Base-by-base conservation (phyloP, 805 yeast genomes). In the Pichia manshurica region DNA sequence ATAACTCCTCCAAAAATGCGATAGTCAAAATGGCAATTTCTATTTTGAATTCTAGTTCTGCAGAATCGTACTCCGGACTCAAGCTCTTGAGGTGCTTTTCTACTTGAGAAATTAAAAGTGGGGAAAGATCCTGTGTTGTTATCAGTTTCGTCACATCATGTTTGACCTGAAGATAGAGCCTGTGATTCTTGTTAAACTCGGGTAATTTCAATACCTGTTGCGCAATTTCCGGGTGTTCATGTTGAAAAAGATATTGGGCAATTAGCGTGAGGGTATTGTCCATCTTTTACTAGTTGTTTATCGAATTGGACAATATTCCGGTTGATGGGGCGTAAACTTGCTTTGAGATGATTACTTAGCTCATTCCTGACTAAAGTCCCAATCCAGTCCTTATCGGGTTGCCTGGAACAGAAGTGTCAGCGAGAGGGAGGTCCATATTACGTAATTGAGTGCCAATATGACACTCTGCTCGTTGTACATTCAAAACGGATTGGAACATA, bases 191-290 rank as follows among this genome's bases (percentile, higher is more conserved):
- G 21, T 38, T 25, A 21, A 47, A 47, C 17, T 42, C 39, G 28
- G 50, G 50, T 20, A 44, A 40, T 9, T 39, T 8, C 3, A 34
- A 4, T 9, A 48, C 37, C 10, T 39, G 22, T 13, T 48, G 22
- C 3, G 47, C 50, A 3, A 39, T 35, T 4, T 23, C 22, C n/a
- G 20, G 1, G 9, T 48, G 38, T 2, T 44, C 20, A 2, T 34
- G 13, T 13, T 34, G 44, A 22, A 32, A 48, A 0, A 48, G n/a
- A 17, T 48, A 48, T 12, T 48, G 47, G 15, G 50, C 50, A 29
- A 48, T 48, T 5, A 42, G 13, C 5, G 47, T 39, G 5, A 48
- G 32, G 13, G 42, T 44, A 29, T 48, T 33, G 22, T 42, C 43
- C 39, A 32, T 41, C 31, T 25, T 7, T 25, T 10, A 10, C 10